A percentile compares a stretch with the other conserved stretches of the same genome.
These are phyloP conservation scores for Abrus pulchellus DNA, from an alignment of 306 rosid species.

Conservation along the genomic window DNA sequence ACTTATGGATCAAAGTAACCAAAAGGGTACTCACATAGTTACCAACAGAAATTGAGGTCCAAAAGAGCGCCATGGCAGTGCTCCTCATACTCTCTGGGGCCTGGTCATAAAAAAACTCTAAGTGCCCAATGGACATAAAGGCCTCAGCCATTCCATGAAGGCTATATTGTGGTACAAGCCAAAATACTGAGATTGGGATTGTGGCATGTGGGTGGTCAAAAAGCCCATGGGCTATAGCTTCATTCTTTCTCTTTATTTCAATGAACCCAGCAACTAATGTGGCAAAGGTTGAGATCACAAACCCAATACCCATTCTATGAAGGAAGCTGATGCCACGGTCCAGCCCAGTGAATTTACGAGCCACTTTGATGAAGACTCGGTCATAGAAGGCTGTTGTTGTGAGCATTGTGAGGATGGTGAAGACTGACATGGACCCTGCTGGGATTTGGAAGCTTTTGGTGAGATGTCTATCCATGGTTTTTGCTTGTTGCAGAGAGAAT, in stretches of 20 bases:
- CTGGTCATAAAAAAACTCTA: constrained; percentile 94
- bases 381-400: constrained; percentile 77
- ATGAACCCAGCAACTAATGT: constrained; percentile 83
- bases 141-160: constrained; percentile 97
- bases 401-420: constrained; percentile 77
- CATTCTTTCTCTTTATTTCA: constrained; percentile 71
- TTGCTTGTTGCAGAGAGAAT: constrained; percentile 85
- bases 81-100: constrained; percentile 97
- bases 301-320: constrained; percentile 90
- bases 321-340: constrained; percentile 90
- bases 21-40: constrained; percentile 76
- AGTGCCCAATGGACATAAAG: constrained; percentile 92
- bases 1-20: constrained; percentile 80
- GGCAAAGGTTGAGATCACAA: constrained; percentile 74
- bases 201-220: constrained; percentile 51
- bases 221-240: constrained; percentile 63
- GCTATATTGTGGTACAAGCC: constrained; percentile 91
- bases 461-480: constrained; percentile 83
- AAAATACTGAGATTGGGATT: constrained; percentile 81
- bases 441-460: constrained; percentile 77
- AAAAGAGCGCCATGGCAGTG: constrained; percentile 82
- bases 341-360: constrained; percentile 76
- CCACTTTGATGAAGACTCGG: constrained; percentile 66
- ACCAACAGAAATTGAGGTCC: constrained; percentile 78
- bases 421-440: constrained; percentile 92